Conservation (phyloP, 495 filamentous ascomycete species). For the Penicillium odoratum region DNA sequence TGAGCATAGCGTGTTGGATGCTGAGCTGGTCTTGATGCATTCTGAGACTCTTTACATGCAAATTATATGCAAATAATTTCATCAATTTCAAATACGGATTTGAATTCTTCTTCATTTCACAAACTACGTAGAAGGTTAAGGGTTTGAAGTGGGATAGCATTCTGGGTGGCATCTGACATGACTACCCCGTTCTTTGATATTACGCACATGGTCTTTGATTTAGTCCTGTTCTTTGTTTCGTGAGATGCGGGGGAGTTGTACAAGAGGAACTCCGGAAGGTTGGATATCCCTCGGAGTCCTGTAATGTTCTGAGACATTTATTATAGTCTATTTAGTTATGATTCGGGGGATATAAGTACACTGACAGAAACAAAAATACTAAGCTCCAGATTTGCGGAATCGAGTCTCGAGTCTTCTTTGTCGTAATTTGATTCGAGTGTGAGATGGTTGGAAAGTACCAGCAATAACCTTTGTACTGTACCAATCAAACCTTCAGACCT, state of each 20-base stretch:
- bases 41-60: neutral
- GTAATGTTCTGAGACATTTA: too few species aligned
- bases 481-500: neutral
- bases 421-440: too few species aligned
- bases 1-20: neutral
- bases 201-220: neutral
- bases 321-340: neutral
- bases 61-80: too few species aligned
- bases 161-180: neutral
- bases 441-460: too few species aligned
- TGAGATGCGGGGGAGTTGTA: neutral
- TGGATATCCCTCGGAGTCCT: too few species aligned
- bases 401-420: too few species aligned
- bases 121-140: neutral
- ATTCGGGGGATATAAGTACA: neutral
- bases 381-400: neutral
- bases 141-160: too few species aligned
- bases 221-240: neutral
- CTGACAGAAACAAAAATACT: neutral
- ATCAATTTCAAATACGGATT: too few species aligned
- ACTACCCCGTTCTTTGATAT: neutral
- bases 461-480: neutral
- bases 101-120: neutral
- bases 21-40: neutral
- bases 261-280: slow-evolving; percentile 5